Conservation (phyloP, 768 basidiomycete species). For the Dictyophora rubrovolvata region DNA sequence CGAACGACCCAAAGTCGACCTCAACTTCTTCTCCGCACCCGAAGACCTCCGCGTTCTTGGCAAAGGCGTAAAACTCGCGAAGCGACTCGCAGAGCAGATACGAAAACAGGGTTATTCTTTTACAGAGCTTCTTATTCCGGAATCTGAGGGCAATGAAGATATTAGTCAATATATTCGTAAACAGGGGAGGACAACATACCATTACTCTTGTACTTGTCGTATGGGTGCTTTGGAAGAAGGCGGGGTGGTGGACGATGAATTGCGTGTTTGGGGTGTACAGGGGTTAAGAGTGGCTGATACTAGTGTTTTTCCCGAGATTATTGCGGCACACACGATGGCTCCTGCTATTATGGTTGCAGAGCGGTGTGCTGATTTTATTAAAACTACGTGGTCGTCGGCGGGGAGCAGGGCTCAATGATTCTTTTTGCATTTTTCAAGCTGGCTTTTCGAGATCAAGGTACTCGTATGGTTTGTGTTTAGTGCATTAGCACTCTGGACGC, state of each 20-base stretch:
- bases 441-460: too few species aligned
- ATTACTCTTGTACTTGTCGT: constrained; percentile 29
- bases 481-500: too few species aligned
- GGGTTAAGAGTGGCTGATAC: constrained; percentile 33
- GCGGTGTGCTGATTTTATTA: constrained; percentile 24
- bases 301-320: constrained; percentile 22
- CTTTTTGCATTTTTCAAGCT: too few species aligned
- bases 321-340: constrained; percentile 25
- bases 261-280: constrained; percentile 35
- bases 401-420: too few species aligned
- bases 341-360: constrained; percentile 26
- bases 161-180: constrained; percentile 24
- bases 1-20: constrained; percentile 22
- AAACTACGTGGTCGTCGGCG: too few species aligned
- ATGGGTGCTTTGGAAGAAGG: neutral
- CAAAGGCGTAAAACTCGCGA: neutral
- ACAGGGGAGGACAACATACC: constrained; percentile 21
- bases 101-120: constrained; percentile 14
- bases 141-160: constrained; percentile 20
- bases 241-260: constrained; percentile 38
- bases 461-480: too few species aligned
- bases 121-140: constrained; percentile 18
- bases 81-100: constrained; percentile 17
- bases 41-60: neutral
- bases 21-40: constrained; percentile 12